Conservation (phyloP, 2,329 filamentous ascomycete genomes). For the Diplodia mutila region DNA sequence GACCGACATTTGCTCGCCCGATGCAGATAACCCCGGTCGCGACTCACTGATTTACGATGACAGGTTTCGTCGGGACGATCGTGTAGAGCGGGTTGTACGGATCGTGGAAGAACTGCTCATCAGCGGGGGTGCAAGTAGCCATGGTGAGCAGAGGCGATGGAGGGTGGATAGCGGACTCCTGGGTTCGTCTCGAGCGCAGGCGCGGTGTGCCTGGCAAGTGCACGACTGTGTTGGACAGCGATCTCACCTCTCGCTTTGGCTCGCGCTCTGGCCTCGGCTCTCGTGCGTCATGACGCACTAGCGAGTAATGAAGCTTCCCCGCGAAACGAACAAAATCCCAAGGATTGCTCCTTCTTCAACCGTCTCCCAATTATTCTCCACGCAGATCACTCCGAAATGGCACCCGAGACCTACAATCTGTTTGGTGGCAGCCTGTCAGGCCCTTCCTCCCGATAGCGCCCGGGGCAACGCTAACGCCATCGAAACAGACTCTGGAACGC, state of each 20-base stretch:
- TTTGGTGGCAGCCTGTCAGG: slow-evolving; percentile 20
- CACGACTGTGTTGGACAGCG: slow-evolving; percentile 17
- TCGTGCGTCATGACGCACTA: slow-evolving; percentile 21
- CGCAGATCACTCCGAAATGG: background rate
- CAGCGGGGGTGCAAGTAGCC: background rate
- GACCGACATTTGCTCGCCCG: background rate
- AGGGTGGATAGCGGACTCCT: background rate
- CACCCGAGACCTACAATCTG: background rate
- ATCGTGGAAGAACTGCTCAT: slow-evolving; percentile 30
- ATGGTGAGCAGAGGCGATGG: background rate
- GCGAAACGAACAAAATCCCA: slow-evolving; percentile 1
- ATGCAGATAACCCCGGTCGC: background rate
- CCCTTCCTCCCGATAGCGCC: background rate
- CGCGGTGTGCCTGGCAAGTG: too few species aligned
- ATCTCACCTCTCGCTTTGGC: background rate
- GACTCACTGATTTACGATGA: slow-evolving; percentile 48
- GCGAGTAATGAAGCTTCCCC: slow-evolving; percentile 1
- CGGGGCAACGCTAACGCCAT: background rate
- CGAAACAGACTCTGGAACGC: slow-evolving; percentile 60
- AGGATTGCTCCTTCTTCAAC: background rate
- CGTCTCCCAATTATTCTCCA: background rate
- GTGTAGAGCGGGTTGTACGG: slow-evolving; percentile 59
- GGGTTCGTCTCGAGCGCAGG: background rate
- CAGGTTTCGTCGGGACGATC: slow-evolving; percentile 53
- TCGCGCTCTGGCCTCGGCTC: slow-evolving; percentile 10